Base-by-base conservation (phyloP, 345 rosid species). In the Eucalyptus marginata region DNA sequence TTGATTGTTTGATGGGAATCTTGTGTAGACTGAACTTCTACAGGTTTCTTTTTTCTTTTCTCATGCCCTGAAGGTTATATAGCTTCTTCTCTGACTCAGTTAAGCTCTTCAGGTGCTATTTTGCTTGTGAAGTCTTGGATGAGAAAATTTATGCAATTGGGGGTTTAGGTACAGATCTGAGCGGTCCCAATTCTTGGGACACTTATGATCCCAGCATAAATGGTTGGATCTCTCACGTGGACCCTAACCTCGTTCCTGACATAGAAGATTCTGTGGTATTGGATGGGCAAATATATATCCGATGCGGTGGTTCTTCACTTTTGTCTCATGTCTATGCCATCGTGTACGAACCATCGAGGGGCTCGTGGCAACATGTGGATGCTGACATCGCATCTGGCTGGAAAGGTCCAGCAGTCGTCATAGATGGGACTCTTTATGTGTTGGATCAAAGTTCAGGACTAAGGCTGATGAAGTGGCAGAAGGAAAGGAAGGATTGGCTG, bases 381-480 rank as follows among this genome's bases (percentile, higher is more conserved):
- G 93, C 91, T 81, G 93, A 92, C 87, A 90, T 97, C 87, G 95
- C 94, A 5, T 93, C 94, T 27, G 99, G 99, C 86, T 97, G 97
- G 98, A 91, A 80, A 46, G 99, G 98, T 90, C 97, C 97, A 18
- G 97, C 98, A 16, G 96, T 95, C 50, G 94, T 93, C 47, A 94
- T 94, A 36, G 95, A 92, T 66, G 96, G 89, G 29, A 91, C 91
- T 40, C 96, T 97, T 31, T 97, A 95, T 86, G 97, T 97, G 80
- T 89, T 97, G 92, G 97, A 96, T 91, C 94, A 94, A 90, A 94
- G 95, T 91, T 94, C 92, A 33, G 99, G 99, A 87, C 93, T 96
- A 12, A 94, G 91, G 93, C 89, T 97, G 89, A 93, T 94, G 91
- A 93, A 90, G 94, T 97, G 98, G 98, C 89, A 58, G 89, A 94